Conservation (phyloP, 2,329 filamentous ascomycete species). For the Arthrobotrys musiformis region DNA sequence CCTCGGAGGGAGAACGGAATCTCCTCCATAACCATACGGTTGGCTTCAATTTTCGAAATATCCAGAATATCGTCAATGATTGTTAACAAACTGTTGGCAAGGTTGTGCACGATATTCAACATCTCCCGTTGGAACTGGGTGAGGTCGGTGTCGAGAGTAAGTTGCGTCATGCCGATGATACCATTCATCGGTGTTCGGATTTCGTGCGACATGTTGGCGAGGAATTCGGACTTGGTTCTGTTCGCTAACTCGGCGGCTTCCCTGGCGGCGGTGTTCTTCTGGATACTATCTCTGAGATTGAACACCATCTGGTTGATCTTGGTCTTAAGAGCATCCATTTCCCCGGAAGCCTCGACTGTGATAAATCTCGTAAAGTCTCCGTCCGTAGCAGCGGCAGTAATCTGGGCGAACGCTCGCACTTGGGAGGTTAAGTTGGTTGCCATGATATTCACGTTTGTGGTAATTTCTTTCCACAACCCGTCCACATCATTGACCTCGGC, state of each 20-base stretch:
- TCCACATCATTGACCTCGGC: conserved; percentile 92
- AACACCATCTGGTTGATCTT: conserved; percentile 99
- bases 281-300: conserved; percentile 93
- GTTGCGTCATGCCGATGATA: conserved; percentile 94
- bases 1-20: conserved; percentile 94
- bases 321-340: conserved; percentile 98
- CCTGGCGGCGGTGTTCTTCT: conserved; percentile 93
- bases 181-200: conserved; percentile 98
- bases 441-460: conserved; percentile 87
- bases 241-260: conserved; percentile 96
- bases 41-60: conserved; percentile 86
- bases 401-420: conserved; percentile 96
- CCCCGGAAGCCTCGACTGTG: conserved; percentile 94
- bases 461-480: conserved; percentile 98
- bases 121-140: conserved; percentile 97
- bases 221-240: conserved; percentile 97
- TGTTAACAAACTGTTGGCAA: conserved; percentile 93
- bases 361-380: conserved; percentile 97
- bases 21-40: conserved; percentile 97
- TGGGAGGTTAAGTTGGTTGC: conserved; percentile 85
- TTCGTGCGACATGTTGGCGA: conserved; percentile 99
- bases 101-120: conserved; percentile 96
- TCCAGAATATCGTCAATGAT: conserved; percentile 90
- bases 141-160: conserved; percentile 93
- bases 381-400: conserved; percentile 96